Evolutionary conservation across 352 stramenopile genomes (phyloP).

Genomic region (Phytophthora podocarpi): DNA sequence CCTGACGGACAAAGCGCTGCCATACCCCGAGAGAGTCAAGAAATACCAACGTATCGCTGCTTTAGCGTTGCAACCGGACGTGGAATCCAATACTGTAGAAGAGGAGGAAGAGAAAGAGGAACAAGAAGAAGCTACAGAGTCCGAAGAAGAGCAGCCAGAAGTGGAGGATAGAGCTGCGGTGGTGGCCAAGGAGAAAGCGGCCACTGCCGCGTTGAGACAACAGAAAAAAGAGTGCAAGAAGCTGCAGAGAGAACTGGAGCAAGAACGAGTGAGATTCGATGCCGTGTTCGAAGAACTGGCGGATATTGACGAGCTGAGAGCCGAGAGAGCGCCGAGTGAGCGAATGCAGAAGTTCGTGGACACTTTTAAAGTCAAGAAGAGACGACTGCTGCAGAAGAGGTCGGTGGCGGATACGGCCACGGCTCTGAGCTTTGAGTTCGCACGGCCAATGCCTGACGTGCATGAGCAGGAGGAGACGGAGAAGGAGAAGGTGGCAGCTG

Average conservation of each 20-base stretch:
- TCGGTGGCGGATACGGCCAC: constrained; percentile 62
- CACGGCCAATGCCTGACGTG: constrained; percentile 30
- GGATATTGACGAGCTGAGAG: constrained; percentile 44
- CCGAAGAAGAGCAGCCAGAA: constrained; percentile 16
- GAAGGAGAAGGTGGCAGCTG: not conserved
- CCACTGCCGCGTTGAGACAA: constrained; percentile 7
- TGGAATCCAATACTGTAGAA: constrained; percentile 7
- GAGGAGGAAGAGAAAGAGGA: constrained; percentile 24
- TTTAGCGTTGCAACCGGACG: constrained; percentile 52
- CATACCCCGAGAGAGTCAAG: constrained; percentile 59
- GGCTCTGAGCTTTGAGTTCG: constrained; percentile 69
- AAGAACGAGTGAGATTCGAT: constrained; percentile 34
- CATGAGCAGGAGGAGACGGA: constrained; percentile 10
- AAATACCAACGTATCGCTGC: constrained; percentile 64
- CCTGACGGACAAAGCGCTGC: constrained; percentile 49
- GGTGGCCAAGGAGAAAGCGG: constrained; percentile 33
- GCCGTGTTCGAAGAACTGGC: constrained; percentile 46
- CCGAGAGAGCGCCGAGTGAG: constrained; percentile 48
- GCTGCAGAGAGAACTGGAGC: constrained; percentile 28
- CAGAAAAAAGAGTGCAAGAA: constrained; percentile 30
- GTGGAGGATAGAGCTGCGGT: constrained; percentile 13
- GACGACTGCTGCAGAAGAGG: constrained; percentile 54
- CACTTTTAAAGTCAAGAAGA: constrained; percentile 60
- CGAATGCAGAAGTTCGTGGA: constrained; percentile 55
- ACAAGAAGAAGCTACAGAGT: constrained; percentile 12